Evolutionary conservation across 1,284 basidiomycete species (phyloP).

Genomic region (Heliocybe sulcata): DNA sequence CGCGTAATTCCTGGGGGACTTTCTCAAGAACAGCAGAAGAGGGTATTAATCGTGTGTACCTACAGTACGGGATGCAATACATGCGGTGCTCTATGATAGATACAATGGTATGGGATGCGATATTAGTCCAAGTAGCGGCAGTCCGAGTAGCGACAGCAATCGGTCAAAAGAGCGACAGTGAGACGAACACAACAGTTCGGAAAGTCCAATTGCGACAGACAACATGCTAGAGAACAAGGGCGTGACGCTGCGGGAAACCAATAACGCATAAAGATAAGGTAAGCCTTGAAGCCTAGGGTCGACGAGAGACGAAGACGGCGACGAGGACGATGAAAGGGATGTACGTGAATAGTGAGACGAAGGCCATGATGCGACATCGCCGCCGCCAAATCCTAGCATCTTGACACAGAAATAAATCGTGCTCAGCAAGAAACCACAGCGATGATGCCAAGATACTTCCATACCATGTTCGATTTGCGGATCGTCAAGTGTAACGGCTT

Average conservation of each 20-base stretch:
- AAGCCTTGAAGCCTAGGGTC: conserved; percentile 6
- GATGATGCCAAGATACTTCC: conserved; percentile 13
- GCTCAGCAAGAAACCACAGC: conserved; percentile 2
- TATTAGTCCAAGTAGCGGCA: background rate
- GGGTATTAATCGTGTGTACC: background rate
- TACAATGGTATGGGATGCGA: background rate
- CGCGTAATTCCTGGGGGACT: too few relatives aligned
- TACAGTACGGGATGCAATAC: background rate
- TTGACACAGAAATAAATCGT: conserved; percentile 20
- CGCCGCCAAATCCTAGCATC: conserved; percentile 66
- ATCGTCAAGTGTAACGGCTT: conserved; percentile 67
- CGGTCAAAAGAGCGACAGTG: conserved; percentile 1
- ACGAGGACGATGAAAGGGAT: conserved; percentile 69
- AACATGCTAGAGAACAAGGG: background rate
- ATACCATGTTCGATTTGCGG: conserved; percentile 70
- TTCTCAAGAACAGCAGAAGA: background rate
- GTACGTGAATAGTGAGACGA: conserved; percentile 64
- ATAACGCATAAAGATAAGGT: background rate
- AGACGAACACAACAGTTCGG: background rate
- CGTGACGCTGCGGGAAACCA: background rate
- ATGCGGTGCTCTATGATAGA: background rate
- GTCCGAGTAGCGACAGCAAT: background rate
- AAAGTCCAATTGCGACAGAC: background rate
- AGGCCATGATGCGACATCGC: conserved; percentile 65
- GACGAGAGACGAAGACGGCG: conserved; percentile 50